A percentile compares a stretch with the other conserved stretches of the same genome.
Evolutionary conservation across 208 protist species (phyloP).

Genomic region (Leishmania turanica): DNA sequence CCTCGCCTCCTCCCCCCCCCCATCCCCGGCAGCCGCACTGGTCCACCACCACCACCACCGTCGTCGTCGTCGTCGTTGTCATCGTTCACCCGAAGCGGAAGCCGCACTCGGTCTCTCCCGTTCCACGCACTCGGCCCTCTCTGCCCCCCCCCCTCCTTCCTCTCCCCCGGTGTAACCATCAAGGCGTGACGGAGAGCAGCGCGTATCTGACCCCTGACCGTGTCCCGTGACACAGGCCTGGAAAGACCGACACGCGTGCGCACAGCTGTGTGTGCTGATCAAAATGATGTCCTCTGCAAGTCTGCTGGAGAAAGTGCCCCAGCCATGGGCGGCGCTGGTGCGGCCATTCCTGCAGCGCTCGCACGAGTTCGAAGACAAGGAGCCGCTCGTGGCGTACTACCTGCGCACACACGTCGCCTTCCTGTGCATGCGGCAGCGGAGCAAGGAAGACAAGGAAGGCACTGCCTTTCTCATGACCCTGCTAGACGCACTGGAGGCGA

Average conservation of each 20-base stretch:
- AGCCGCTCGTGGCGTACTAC: slow-evolving; percentile 76
- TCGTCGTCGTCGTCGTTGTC: no score
- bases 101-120: neutral
- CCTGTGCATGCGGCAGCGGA: slow-evolving; percentile 50
- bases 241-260: neutral
- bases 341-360: slow-evolving; percentile 77
- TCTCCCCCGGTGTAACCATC: neutral
- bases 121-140: neutral
- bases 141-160: neutral
- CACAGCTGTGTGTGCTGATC: neutral
- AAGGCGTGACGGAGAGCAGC: neutral
- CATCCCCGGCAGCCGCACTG: neutral
- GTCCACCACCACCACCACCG: neutral
- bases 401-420: slow-evolving; percentile 71
- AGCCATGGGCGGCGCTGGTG: slow-evolving; percentile 38
- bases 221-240: neutral
- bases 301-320: slow-evolving; percentile 41
- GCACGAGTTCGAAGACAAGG: slow-evolving; percentile 58
- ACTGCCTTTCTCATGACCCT: slow-evolving; percentile 57
- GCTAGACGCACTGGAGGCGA: slow-evolving; percentile 45
- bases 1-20: neutral
- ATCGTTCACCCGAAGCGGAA: neutral
- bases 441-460: slow-evolving; percentile 51
- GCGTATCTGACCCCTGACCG: neutral
- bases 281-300: slow-evolving; percentile 19